Base-by-base conservation (phyloP, 345 rosid species). In the Melastoma malabathricum region DNA sequence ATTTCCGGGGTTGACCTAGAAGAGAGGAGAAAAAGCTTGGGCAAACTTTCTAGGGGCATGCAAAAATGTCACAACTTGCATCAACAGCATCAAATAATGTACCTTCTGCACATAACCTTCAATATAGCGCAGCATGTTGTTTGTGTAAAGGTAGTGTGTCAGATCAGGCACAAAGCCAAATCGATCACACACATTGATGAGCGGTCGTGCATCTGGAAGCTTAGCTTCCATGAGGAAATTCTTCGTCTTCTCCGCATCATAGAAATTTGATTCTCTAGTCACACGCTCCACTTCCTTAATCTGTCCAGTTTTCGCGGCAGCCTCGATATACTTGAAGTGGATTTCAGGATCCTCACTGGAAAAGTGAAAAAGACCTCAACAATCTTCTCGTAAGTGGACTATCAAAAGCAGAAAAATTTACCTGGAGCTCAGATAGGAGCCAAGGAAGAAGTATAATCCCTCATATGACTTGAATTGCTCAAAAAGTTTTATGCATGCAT, bases 21-120 rank as follows among this genome's bases (percentile, higher is more conserved):
- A 55, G 43, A 60, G 59, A 16, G 31, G 52, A 9, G 18, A 44
- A 51, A 56, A 10, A 22, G 39, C 55, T 10, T 12, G 46, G 12
- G 41, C 12, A 38, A 76, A 51, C 18, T 48, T 15, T 10, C 25
- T 22, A 38, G 22, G 58, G 34, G 44, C 18, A 51, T 73, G 86
- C 13, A 44, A 16, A 22, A 34, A 44, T 14, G 14, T 52, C 34
- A 0, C 12, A 19, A 20, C 51, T 46, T 18, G 19, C 39, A 60
- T 38, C 27, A 34, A 34, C 41, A 34, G 41, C 44, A 5, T 5
- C 15, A 43, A 38, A 53, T 41, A 13, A 8, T 50, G 43, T 76
- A 93, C 99, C 99, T 93, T 93, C 69, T 93, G 99, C 48, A 85
- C 97, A 67, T 93, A 93, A 57, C 99, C 99, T 71, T 93, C 99